Base-by-base conservation (phyloP, 2,329 filamentous ascomycete species). In the Geosmithia morbida region DNA sequence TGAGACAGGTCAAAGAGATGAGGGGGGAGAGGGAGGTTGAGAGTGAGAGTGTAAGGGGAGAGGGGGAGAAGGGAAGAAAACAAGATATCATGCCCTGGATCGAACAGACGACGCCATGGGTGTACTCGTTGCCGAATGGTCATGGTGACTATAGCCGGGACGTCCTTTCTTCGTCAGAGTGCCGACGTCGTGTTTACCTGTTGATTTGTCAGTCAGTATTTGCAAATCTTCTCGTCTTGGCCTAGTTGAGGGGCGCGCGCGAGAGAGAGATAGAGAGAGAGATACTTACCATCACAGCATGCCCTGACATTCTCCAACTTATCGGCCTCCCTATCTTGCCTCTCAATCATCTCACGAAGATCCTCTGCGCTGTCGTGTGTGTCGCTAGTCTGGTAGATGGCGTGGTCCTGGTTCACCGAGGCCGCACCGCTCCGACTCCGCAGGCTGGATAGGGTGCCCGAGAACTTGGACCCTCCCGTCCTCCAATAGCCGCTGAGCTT, bases 231-330 rank as follows among this genome's bases (percentile, higher is more conserved):
- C 29, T 37, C 3, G 33, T 13, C 11, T 11, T 11, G 33, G 13
- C 11, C 6, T 37, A 11, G 33, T 37, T n/a, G n/a, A n/a, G n/a
- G n/a, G n/a, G n/a, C n/a, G n/a, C n/a, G n/a, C n/a, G 11, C 6
- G 33, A 37, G 33, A 37, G 33, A 6, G 33, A 13, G 14, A 49
- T 22, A 39, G 45, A 22, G 22, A 8, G 22, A 26, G 22, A 17
- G 41, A 33, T 22, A 33, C 83, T 77, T 74, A 90, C 89, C 92
- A 75, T 97, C 92, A 65, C 92, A 98, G 68, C 92, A 98, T 50
- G 90, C 89, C 60, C 92, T 76, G 53, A 98, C 92, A 62, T 98
- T 96, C 71, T 97, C 90, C 57, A 97, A 72, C 51, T 82, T 75
- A 59, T 89, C 85, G 22, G 82, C 72, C 54, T 89, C 85, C 47